Conservation (phyloP, 108 stramenopile species). For the Bacterosira constricta region DNA sequence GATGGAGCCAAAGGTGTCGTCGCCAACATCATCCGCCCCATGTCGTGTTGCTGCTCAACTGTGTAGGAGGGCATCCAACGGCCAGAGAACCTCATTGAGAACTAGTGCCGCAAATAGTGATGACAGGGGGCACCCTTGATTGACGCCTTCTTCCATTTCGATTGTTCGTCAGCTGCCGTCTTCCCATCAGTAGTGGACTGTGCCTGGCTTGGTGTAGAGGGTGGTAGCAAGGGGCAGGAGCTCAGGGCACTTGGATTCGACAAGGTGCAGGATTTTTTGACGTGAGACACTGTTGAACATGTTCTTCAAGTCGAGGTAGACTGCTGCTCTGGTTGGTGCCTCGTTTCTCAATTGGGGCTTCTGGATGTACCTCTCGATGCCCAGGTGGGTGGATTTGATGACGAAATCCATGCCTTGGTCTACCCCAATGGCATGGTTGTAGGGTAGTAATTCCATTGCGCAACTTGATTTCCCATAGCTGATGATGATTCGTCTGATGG, state of each 20-base stretch:
- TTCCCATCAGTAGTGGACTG: too few species aligned
- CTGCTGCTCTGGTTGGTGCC: not conserved
- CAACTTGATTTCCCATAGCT: too few species aligned
- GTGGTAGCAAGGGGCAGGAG: too few species aligned
- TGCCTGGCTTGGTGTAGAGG: too few species aligned
- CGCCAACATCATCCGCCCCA: not conserved
- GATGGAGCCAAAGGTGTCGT: slow-evolving; percentile 9
- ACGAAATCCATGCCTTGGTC: slow-evolving; percentile 20
- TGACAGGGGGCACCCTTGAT: slow-evolving; percentile 34
- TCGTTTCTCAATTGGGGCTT: not conserved
- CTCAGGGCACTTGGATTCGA: too few species aligned
- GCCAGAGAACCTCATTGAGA: not conserved
- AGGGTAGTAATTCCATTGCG: too few species aligned
- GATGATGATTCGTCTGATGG: too few species aligned
- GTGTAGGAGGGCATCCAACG: not conserved
- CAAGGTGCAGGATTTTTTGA: not conserved
- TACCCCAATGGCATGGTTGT: slow-evolving; percentile 21
- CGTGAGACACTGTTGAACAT: slow-evolving; percentile 43
- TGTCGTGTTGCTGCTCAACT: not conserved
- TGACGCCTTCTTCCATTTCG: slow-evolving; percentile 20
- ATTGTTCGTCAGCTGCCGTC: slow-evolving; percentile 1
- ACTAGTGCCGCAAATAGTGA: slow-evolving; percentile 24
- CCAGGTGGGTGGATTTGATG: slow-evolving; percentile 10
- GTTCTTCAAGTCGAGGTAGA: slow-evolving; percentile 25
- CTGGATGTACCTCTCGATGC: slow-evolving; percentile 12